Evolutionary conservation across 2,329 filamentous ascomycete genomes (phyloP), one percentile per base, ranked within the genome.

Genomic region (Aspergillus oerlinghausenensis): DNA sequence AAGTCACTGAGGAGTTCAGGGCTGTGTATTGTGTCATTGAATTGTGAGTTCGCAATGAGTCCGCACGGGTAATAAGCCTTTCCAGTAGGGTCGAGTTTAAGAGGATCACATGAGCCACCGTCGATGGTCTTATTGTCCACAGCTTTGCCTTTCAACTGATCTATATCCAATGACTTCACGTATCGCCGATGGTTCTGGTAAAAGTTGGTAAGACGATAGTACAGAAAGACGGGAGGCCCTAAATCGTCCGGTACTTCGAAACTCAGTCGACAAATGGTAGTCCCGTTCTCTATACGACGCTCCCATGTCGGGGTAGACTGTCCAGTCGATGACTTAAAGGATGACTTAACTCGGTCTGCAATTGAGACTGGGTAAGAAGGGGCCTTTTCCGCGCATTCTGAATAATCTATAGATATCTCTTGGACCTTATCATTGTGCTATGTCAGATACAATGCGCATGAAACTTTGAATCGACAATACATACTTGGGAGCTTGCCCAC

Each of bases 161-260:
- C 81, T 56, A 87, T 82, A 69, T 92, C 88, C 67, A 96, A 88
- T 1, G 90, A 96, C 70, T 91, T 89, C 59, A 97, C 94, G 66
- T 99, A 99, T 74, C 93, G 88, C 63, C 94, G 88, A 72, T 99
- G 94, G 72, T 99, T 99, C 76, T 99, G 94, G 79, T 97, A 97
- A 78, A 99, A 99, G 77, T 97, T 96, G 56, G 91, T 93, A 61
- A 99, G 86, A 65, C 89, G 88, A 75, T 99, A 99, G 79, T 97
- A 99, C 75, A 97, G 86, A 59, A 93, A 84, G 10, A 99, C 89
- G 0, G 93, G 92, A 1, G 92, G 84, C 3, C 83, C 81, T 75
- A 99, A 87, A 57, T 86, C 79, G 66, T 93, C 87, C 1, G 91
- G 90, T 8, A 97, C 86, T 38, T 83, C 79, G 75, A 97, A 96